Evolutionary conservation across 768 basidiomycete genomes (phyloP), one percentile per base, ranked within the genome.

Genomic region (Leccinum incarnatum): DNA sequence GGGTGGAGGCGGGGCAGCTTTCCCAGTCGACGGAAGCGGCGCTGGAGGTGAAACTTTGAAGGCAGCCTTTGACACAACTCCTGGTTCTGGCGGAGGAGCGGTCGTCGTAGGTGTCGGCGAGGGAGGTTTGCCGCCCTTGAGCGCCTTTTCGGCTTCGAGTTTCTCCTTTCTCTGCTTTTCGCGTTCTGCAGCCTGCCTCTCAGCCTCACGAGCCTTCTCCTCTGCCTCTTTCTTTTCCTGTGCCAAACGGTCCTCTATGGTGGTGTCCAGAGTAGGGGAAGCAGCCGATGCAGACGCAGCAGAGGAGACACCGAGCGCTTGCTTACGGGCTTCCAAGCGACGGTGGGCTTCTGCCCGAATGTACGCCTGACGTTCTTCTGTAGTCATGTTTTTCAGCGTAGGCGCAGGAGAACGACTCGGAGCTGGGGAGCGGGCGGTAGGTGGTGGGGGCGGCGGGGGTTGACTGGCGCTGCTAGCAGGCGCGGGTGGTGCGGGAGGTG

Each of bases 211-310:
- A 0, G 83, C 84, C 71, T 91, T 93, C 70, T 93, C 91, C 62
- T 94, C 95, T 0, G 95, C 95, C 69, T 97, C 96, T 69, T 83
- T 86, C 78, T 89, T 91, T 68, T 98, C 96, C 65, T 86, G 80
- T 37, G 83, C 86, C 5, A 98, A 80, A 10, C 95, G 78, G 63
- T 95, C 91, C 69, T 93, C 90, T 3, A 97, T 93, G 54, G 79
- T 82, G 7, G 83, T 87, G 71, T 97, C 95, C 10, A 95, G 77
- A 12, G 79, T 73, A 7, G 84, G 71, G 29, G 82, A 74, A 14
- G 81, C 64, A 0, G 78, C 74, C 5, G 62, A 29, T 7, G 54
- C 34, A 7, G 79, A 65, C 0, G 76, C 45, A 11, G 78, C 70
- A 1, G 82, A 71, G 14, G 80, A 79, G 17, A 97, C 82, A 5